Percentiles rank a stretch among this genome's conserved stretches.
Conservation (phyloP, 441 rosid genomes). For the Eruca vesicaria region DNA sequence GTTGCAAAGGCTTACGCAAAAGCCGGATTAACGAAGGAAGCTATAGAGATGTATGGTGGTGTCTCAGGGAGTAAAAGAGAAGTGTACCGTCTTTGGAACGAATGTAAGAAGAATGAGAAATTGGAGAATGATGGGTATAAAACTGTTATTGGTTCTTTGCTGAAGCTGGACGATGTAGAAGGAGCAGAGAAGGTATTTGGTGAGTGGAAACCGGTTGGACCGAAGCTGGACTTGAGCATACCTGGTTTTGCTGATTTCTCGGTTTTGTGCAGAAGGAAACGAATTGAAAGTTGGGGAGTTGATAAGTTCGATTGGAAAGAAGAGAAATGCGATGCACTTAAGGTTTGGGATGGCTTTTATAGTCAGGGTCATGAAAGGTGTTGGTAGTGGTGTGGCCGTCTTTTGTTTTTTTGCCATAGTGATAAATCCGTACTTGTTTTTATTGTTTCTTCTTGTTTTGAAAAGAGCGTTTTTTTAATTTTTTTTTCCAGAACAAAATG, state of each 20-base stretch:
- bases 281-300: not conserved
- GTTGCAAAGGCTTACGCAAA: constrained; percentile 4
- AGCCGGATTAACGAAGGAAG: not conserved
- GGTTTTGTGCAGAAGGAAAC: not conserved
- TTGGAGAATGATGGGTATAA: not conserved
- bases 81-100: not conserved
- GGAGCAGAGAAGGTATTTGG: constrained; percentile 11
- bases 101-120: not conserved
- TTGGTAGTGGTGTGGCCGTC: too few relatives aligned
- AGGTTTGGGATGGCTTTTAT: not conserved
- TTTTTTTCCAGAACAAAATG: too few relatives aligned
- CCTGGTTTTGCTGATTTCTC: constrained; percentile 11
- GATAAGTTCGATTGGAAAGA: not conserved
- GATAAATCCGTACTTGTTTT: too few relatives aligned
- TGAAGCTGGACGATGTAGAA: constrained; percentile 9
- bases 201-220: constrained; percentile 7
- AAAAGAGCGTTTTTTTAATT: too few relatives aligned
- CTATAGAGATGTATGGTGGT: constrained; percentile 1
- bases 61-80: constrained; percentile 3
- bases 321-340: not conserved
- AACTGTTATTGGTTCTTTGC: constrained; percentile 2
- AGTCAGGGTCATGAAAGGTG: not conserved
- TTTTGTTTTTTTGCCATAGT: too few relatives aligned
- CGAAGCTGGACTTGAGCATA: not conserved
- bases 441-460: too few relatives aligned